phyloP scores from a whole-genome alignment of 1,139 yeast genomes.

The Pichia sp. region DNA sequence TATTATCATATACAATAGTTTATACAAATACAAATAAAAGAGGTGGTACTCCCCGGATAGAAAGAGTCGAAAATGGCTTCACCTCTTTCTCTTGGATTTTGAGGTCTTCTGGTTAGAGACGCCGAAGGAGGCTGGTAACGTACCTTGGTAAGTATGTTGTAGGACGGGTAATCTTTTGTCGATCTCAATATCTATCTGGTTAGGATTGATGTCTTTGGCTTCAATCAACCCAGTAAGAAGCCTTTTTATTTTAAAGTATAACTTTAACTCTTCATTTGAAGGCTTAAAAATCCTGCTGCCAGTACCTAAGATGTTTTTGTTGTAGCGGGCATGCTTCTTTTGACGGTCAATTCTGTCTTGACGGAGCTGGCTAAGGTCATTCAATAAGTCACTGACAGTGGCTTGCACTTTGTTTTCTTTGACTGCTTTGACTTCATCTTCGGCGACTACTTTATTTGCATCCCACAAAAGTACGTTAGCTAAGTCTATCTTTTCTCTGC shows the following conservation, averaged over 20 bases:
- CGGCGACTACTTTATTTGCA: slow-evolving; percentile 47
- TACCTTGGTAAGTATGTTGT: slow-evolving; percentile 71
- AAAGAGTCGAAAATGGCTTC: slow-evolving; percentile 6
- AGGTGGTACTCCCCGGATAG: not conserved
- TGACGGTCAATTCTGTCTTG: slow-evolving; percentile 34
- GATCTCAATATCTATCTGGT: slow-evolving; percentile 31
- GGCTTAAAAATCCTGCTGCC: slow-evolving; percentile 30
- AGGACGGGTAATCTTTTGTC: slow-evolving; percentile 60
- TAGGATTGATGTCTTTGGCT: slow-evolving; percentile 27
- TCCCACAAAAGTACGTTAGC: slow-evolving; percentile 51
- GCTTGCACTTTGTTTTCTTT: slow-evolving; percentile 44
- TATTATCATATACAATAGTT: slow-evolving; percentile 1
- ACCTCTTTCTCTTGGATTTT: slow-evolving; percentile 24
- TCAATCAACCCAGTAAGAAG: slow-evolving; percentile 43
- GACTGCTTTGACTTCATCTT: slow-evolving; percentile 50
- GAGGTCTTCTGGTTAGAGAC: slow-evolving; percentile 19
- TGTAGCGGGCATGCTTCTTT: slow-evolving; percentile 13
- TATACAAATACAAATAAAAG: slow-evolving; percentile 9
- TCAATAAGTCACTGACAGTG: slow-evolving; percentile 52
- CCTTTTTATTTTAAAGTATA: slow-evolving; percentile 49
- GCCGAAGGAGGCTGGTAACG: slow-evolving; percentile 58
- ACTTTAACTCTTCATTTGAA: slow-evolving; percentile 42
- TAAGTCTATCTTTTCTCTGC: slow-evolving; percentile 35
- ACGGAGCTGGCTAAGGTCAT: slow-evolving; percentile 61
- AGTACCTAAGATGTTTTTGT: slow-evolving; percentile 12